Base-by-base conservation (phyloP, 164 flowering plant genomes). In the Vitis rupestris region DNA sequence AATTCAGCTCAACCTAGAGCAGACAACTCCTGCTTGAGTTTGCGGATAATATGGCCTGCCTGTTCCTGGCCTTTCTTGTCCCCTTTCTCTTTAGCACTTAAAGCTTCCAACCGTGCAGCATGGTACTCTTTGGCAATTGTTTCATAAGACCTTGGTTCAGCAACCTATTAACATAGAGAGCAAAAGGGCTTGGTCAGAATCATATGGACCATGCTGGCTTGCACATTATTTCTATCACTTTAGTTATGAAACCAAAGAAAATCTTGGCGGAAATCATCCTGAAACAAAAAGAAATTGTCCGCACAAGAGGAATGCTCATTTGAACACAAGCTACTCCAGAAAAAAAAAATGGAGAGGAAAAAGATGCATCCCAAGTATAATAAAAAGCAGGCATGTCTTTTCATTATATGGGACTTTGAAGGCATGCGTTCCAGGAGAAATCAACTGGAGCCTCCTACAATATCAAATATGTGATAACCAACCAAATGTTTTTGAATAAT, bases 1-100 rank as follows among this genome's bases (percentile, higher is more conserved):
- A 61, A 51, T 50, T 12, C 27, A 57, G 59, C 37, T 27, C 19
- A 67, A 92, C 98, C 98, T 84, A 89, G 72, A 69, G 85, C 82
- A 77, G 89, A 79, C 72, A 94, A 79, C 81, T 94, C 97, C 72
- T 90, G 93, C 81, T 89, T 94, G 69, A 94, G 93, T 65, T 86
- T 79, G 81, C 94, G 86, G 71, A 94, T 94, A n/a, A 74, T 68
- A 44, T 65, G 74, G 65, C 97, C 92, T 12, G 97, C 93, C 67
- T 48, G 71, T 70, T 92, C 90, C 79, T 92, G 94, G 48, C 70
- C 74, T 76, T 83, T 81, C 78, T 89, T 94, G 83, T 94, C 93
- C 13, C 86, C 74, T 76, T 69, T 83, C 73, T 78, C 89, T 81
- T 94, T 94, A 57, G 98, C 98, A 68, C 71, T 75, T 49, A 80